Evolutionary conservation across 352 stramenopile species (phyloP), one percentile per base, ranked within the genome.

Genomic region (Thalassiosira exigua): DNA sequence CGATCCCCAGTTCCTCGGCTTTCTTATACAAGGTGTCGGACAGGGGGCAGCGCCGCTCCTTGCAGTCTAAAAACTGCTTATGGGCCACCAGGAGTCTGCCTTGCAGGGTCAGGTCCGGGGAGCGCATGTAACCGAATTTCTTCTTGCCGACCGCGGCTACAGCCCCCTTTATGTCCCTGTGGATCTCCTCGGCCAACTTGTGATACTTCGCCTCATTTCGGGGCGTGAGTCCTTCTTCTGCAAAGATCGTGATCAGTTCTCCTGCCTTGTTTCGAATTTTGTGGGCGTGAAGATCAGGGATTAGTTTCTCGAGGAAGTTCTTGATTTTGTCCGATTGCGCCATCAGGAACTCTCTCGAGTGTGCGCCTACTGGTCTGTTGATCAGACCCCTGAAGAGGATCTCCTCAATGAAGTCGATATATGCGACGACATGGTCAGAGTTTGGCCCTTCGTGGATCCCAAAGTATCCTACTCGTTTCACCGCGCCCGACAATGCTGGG

Each of bases 81-180:
- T n/a, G n/a, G n/a, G n/a, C n/a, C n/a, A n/a, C n/a, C n/a, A n/a
- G n/a, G 17, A 51, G 21, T 3, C 9, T 22, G 11, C 5, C 5
- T n/a, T n/a, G n/a, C n/a, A n/a, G n/a, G 5, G 58, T 61, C 12
- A 79, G 24, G 11, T 58, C 32, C 4, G 14, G 51, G n/a, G 69
- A 79, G 19, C 69, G 42, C 21, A 67, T 29, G 36, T 79, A 79
- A 14, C 58, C 66, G 29, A 51, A 75, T 22, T 75, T 66, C 19
- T 48, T 26, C 30, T 54, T 65, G 3, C 3, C 26, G 4, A 66
- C 65, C 36, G 26, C 3, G 17, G 56, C 57, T 11, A 33, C 50
- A 1, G 50, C 50, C 11, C 14, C 11, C 0, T 53, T 26, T 5
- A 71, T 48, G 19, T 3, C 50, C 4, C 44, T 30, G 1, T 22